Evolutionary conservation across 202 grass and related monocot genomes (phyloP).

Genomic region (Dendrocalamus latiflorus): DNA sequence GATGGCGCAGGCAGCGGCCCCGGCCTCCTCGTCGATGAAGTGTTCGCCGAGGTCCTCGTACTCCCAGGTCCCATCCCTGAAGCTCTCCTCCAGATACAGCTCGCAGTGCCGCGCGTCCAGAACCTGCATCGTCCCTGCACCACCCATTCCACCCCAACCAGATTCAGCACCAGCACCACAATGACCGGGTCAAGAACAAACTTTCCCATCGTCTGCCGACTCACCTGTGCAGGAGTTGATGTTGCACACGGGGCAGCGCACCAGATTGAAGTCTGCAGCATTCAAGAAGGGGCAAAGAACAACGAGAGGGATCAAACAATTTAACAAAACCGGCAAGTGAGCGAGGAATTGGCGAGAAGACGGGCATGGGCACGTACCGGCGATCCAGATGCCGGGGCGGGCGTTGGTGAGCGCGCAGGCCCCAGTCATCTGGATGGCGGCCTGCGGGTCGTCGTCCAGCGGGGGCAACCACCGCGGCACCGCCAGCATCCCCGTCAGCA

Average conservation of each 20-base stretch:
- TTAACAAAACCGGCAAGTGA: neutral
- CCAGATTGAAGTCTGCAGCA: constrained; percentile 74
- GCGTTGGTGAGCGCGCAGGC: constrained; percentile 49
- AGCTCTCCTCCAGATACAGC: constrained; percentile 69
- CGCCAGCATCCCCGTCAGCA: constrained; percentile 58
- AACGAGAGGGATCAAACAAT: neutral
- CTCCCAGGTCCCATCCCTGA: constrained; percentile 56
- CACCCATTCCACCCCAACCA: constrained; percentile 19
- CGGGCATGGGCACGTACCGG: constrained; percentile 36
- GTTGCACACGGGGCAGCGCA: constrained; percentile 75
- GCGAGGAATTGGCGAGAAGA: neutral
- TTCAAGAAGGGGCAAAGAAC: neutral
- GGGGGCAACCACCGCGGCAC: constrained; percentile 40
- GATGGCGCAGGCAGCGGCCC: constrained; percentile 51
- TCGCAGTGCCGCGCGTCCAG: constrained; percentile 76
- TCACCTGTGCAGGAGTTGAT: constrained; percentile 64
- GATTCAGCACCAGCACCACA: constrained; percentile 10
- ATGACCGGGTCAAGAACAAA: neutral
- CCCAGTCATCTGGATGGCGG: constrained; percentile 47
- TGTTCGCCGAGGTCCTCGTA: constrained; percentile 63
- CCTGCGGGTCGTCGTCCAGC: neutral
- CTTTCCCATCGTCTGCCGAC: neutral
- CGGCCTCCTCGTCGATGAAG: constrained; percentile 35
- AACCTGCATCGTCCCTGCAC: constrained; percentile 81
- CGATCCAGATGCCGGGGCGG: constrained; percentile 87